Evolutionary conservation across 1,139 yeast species (phyloP), one percentile per base, ranked within the genome.

Genomic region (Hansenula sp.): DNA sequence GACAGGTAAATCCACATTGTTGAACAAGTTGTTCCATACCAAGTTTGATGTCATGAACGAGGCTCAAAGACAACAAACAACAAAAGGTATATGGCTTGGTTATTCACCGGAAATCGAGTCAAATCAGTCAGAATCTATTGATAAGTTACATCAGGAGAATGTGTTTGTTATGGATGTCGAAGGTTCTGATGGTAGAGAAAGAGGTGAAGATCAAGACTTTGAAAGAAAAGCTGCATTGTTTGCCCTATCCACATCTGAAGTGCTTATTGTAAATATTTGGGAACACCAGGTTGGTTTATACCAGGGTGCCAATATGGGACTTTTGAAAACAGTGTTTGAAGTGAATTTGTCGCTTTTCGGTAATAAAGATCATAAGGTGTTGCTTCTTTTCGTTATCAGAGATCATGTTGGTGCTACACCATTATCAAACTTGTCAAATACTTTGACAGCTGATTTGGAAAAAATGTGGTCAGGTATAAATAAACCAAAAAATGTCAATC

Each of bases 171-270:
- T 92, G 77, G 98, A 92, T 60, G 97, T 92, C 17, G 98, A 92
- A 65, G 98, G 98, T 35, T 89, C 97, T 2, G 98, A 92, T 64
- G 98, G 98, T 36, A 75, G 97, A 48, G 98, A 92, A 64, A 75
- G 97, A 44, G 98, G 98, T 14, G 98, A 92, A 54, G 98, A 92
- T 61, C 97, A 92, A 62, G 98, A 92, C 61, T 92, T 92, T 62
- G 98, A 92, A 63, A 75, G 98, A 44, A 92, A 92, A 57, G 90
- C 97, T 2, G 97, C 98, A 0, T 67, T 94, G 38, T 92, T 92
- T 70, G 97, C 98, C 0, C 68, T 92, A 46, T 79, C 97, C 8
- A 90, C 97, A 0, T 81, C 95, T 16, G 98, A 92, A 58, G 81
- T 90, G 3, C 71, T 92, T 54, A 89, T 92, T 46, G 83, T 92